Percentiles rank a stretch among this genome's conserved stretches.
These are phyloP conservation scores for Nigrospora osmanthi DNA, from an alignment of 2,329 filamentous ascomycete species.

Conservation along the genomic window DNA sequence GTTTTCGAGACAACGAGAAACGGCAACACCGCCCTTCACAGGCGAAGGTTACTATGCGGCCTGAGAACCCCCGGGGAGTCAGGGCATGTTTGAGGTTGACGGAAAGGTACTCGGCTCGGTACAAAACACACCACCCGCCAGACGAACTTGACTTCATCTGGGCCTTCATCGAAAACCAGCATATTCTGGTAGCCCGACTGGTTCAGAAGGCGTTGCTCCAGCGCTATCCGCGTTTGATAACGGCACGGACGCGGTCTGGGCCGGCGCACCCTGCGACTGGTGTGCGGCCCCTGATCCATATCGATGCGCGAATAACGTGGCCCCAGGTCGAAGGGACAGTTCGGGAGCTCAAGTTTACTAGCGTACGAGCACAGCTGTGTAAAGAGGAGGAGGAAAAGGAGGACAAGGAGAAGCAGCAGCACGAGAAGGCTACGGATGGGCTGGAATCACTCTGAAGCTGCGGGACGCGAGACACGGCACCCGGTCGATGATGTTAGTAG, in stretches of 20 bases:
- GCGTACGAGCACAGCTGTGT: no score
- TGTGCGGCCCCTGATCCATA: not conserved
- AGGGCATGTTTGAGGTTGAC: no score
- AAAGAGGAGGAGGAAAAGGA: no score
- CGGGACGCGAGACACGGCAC: no score
- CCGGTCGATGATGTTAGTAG: no score
- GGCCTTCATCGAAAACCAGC: slow-evolving; percentile 2
- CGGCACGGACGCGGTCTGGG: not conserved
- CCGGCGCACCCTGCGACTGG: not conserved
- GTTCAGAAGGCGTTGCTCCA: not conserved
- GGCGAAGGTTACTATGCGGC: not conserved
- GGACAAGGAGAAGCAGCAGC: no score
- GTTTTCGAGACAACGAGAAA: not conserved
- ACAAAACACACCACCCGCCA: not conserved
- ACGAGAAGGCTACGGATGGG: no score
- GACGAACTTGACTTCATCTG: not conserved
- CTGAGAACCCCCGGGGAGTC: not conserved
- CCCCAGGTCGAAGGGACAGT: no score
- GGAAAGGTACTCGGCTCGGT: not conserved
- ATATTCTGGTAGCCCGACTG: not conserved
- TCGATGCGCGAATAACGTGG: not conserved
- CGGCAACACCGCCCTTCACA: not conserved
- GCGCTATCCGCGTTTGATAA: not conserved
- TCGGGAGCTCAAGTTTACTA: no score
- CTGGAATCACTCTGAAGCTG: no score